These are phyloP conservation scores for Myotisia sp. DNA, from an alignment of 2,329 filamentous ascomycete genomes.

Conservation along the genomic window DNA sequence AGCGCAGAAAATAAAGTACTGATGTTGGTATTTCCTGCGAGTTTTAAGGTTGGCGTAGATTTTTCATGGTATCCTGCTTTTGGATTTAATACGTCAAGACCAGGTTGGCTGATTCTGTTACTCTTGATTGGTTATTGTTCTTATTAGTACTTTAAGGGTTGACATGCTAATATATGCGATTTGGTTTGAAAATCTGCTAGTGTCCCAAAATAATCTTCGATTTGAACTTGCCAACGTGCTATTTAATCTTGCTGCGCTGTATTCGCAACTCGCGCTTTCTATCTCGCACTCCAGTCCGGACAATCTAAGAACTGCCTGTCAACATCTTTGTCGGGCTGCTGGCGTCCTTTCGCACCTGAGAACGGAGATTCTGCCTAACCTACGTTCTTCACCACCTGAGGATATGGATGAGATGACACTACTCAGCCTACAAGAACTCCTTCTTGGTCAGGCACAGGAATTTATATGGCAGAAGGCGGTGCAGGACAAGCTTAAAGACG, in stretches of 20 bases:
- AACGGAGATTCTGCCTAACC: conserved; percentile 60
- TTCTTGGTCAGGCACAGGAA: conserved; percentile 87
- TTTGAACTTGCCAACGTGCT: conserved; percentile 86
- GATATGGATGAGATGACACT: conserved; percentile 89
- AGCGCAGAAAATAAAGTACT: conserved; percentile 8
- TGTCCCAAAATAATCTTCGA: conserved; percentile 51
- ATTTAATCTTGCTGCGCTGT: conserved; percentile 85
- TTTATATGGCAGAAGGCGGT: conserved; percentile 98
- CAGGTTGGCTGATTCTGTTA: conserved; percentile 27
- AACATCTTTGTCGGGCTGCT: conserved; percentile 77
- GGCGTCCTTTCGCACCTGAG: conserved; percentile 71
- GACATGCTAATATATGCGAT: too few species aligned
- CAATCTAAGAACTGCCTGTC: conserved; percentile 73
- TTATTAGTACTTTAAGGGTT: too few species aligned
- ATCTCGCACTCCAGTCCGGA: conserved; percentile 65
- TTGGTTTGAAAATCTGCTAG: conserved; percentile 18
- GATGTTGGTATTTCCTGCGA: not conserved
- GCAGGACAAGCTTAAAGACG: conserved; percentile 84
- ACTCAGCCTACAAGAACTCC: conserved; percentile 65
- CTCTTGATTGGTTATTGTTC: too few species aligned
- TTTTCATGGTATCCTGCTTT: conserved; percentile 93
- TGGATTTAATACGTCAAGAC: conserved; percentile 71
- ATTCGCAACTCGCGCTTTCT: conserved; percentile 77
- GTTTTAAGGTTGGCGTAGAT: conserved; percentile 67
- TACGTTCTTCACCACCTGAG: conserved; percentile 72